Conservation (phyloP, 345 rosid genomes). For the Raphanus sativus region DNA sequence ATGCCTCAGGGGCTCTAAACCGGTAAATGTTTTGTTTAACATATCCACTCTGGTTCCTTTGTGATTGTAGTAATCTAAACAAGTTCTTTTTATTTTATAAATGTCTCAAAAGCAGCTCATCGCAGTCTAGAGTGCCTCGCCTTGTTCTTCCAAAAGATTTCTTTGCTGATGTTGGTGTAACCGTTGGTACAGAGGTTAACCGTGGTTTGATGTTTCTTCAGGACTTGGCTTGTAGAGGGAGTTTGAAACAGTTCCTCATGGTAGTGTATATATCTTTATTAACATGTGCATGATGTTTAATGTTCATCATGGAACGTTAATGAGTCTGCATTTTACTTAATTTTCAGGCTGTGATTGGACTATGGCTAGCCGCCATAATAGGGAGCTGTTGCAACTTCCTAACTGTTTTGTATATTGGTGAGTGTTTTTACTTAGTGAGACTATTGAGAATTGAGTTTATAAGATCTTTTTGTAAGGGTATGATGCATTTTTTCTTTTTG, state of each 20-base stretch:
- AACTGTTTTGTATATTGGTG: conserved; percentile 87
- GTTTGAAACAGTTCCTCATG: conserved; percentile 72
- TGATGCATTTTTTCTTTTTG: neutral
- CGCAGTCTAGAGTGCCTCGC: conserved; percentile 68
- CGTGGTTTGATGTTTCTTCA: conserved; percentile 66
- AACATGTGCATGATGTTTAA: neutral
- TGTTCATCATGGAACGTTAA: neutral
- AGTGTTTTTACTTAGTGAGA: conserved; percentile 25
- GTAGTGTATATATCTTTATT: conserved; percentile 41
- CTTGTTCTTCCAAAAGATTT: conserved; percentile 69
- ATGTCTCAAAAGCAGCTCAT: conserved; percentile 50
- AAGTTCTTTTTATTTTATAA: neutral
- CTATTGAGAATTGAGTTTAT: neutral
- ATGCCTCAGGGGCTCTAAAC: conserved; percentile 67
- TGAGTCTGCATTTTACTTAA: neutral
- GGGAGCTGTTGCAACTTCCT: conserved; percentile 97
- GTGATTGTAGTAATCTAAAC: conserved; percentile 16
- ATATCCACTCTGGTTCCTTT: neutral
- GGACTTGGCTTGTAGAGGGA: conserved; percentile 71
- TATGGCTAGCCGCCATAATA: conserved; percentile 76
- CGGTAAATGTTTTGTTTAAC: conserved; percentile 39
- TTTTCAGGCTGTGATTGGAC: conserved; percentile 60
- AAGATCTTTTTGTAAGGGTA: neutral
- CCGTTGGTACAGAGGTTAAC: conserved; percentile 69
- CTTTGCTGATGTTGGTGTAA: conserved; percentile 64